Percentiles rank a stretch among this genome's conserved stretches.
These are phyloP conservation scores for Cardamine resedifolia DNA, from an alignment of 345 rosid species.

Conservation along the genomic window DNA sequence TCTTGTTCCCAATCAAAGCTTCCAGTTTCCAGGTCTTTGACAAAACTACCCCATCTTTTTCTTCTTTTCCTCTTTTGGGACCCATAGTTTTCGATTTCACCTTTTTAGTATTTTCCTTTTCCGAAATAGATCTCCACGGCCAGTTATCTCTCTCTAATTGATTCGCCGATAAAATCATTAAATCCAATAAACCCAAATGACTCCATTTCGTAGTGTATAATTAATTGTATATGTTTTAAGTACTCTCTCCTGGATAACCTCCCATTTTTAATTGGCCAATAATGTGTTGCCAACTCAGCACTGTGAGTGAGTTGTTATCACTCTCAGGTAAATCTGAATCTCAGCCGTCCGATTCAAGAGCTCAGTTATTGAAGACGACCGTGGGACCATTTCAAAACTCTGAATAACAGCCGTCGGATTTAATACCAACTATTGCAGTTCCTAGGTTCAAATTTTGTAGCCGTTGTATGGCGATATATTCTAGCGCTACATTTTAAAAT, in stretches of 20 bases:
- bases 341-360: neutral
- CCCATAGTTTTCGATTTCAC: slow-evolving; percentile 13
- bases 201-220: neutral
- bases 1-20: slow-evolving; percentile 10
- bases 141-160: neutral
- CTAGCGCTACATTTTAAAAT: neutral
- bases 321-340: neutral
- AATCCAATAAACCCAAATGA: neutral
- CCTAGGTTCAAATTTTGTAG: neutral
- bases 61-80: slow-evolving; percentile 20
- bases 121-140: slow-evolving; percentile 1
- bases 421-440: neutral
- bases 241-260: neutral
- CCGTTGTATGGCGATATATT: neutral
- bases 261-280: neutral
- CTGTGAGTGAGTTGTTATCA: slow-evolving; percentile 3
- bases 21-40: slow-evolving; percentile 14
- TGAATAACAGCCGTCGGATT: neutral
- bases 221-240: no score
- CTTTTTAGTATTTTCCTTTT: neutral
- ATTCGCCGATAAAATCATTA: neutral
- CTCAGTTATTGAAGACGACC: neutral
- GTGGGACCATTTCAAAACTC: neutral
- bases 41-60: slow-evolving; percentile 30
- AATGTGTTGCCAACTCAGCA: neutral